Base-by-base conservation (phyloP, 2,329 filamentous ascomycete genomes). In the Aspergillus sp. region DNA sequence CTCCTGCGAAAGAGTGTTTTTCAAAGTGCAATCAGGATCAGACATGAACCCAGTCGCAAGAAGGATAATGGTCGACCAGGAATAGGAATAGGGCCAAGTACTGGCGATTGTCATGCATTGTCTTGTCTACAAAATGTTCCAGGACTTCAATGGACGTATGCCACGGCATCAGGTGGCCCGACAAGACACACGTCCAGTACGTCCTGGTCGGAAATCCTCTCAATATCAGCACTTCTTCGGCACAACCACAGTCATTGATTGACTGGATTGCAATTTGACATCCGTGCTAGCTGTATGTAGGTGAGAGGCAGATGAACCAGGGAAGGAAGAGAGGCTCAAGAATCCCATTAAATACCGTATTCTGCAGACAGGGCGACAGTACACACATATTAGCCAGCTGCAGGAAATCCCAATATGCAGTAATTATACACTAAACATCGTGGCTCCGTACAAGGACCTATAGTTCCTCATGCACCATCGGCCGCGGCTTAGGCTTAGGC, bases 191-290 rank as follows among this genome's bases (percentile, higher is more conserved):
- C 41, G 60, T 62, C 60, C 58, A 63, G 60, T 64, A 63, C 59
- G 43, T 61, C 57, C 52, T 58, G 60, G 51, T 45, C 20, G 41
- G 32, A 45, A 37, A 34, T 47, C 41, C 35, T n/a, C 11, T 61
- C 44, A 36, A 73, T 91, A 71, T 93, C 75, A 91, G 86, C 86
- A 94, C 86, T 86, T 93, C 86, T 93, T 88, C 84, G 86, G 86
- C 88, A 86, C 88, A 91, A 88, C 78, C 74, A 71, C 78, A 86
- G 84, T 81, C 84, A 94, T 79, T 65, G 48, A 57, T 53, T 59
- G 64, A 78, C 80, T 75, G 75, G 71, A 82, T 89, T 91, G 88
- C 78, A 95, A 94, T 94, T 94, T 94, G 86, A 95, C 86, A 94
- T 94, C 84, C 82, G 84, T 93, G 88, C 88, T 89, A 66, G 46